Evolutionary conservation across 2,329 filamentous ascomycete species (phyloP), one percentile per base, ranked within the genome.

Genomic region (Stachybotrys elegans): DNA sequence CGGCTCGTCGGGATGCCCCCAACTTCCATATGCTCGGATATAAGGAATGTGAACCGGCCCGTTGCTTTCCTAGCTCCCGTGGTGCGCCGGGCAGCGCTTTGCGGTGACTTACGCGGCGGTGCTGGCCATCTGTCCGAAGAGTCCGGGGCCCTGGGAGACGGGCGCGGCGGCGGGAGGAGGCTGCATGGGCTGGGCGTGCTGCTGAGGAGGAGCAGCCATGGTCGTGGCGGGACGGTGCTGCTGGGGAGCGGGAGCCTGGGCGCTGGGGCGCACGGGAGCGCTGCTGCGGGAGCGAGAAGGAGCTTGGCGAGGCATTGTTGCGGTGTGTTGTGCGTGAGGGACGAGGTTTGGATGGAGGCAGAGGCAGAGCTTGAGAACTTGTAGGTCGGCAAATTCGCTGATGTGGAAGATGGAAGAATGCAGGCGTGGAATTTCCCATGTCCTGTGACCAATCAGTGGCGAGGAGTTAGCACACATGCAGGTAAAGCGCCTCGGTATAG

Each of bases 81-180:
- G n/a, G n/a, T n/a, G n/a, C n/a, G n/a, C n/a, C n/a, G n/a, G n/a
- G n/a, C n/a, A n/a, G n/a, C n/a, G n/a, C n/a, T 16, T 16, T 17
- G 31, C 19, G 31, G 5, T 13, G 31, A 83, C 90, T 74, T 84
- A 97, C 92, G 93, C 93, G 67, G 93, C 93, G 46, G 93, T 98
- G 63, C 84, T 90, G 54, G 93, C 93, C 87, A 98, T 96, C 77
- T 97, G 89, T 47, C 89, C 92, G 57, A 98, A 89, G 11, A 98
- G 77, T 51, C 93, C 92, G 5, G 89, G 84, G 22, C 90, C 88
- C 53, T 84, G 76, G 43, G 79, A 78, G 68, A 66, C 42, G 71
- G 67, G 39, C 70, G 66, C 43, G 69, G 38, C 38, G n/a, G 38
- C 38, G 22, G 38, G 21, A 29, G 38, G 38, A 13, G 35, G n/a